Percentiles rank a stretch among this genome's conserved stretches.
Conservation (phyloP, 257 asterid genomes). For the Solanum peruvianum region DNA sequence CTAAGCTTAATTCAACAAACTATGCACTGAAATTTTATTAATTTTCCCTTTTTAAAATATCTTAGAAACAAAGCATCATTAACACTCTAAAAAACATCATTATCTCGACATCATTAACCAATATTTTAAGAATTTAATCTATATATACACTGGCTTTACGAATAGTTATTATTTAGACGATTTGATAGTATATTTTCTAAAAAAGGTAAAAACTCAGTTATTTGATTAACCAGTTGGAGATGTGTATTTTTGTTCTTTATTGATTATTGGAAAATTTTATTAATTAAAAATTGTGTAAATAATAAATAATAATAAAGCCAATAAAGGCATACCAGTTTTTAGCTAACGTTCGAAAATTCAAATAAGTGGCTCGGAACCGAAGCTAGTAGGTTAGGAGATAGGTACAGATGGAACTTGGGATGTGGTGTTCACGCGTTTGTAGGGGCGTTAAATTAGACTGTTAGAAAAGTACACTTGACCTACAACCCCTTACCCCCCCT, state of each 20-base stretch:
- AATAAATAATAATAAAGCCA: background rate
- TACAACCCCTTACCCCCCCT: background rate
- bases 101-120: background rate
- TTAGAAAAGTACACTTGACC: background rate
- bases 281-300: background rate
- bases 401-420: background rate
- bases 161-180: background rate
- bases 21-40: background rate
- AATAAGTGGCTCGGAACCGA: slow-evolving; percentile 50
- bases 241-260: background rate
- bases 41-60: background rate
- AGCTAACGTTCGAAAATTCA: slow-evolving; percentile 71
- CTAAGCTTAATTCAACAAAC: background rate
- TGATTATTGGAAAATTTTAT: background rate
- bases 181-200: background rate
- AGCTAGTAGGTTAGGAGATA: slow-evolving; percentile 24
- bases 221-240: background rate
- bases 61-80: background rate
- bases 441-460: background rate
- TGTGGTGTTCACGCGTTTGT: background rate
- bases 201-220: background rate
- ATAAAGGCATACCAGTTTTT: background rate
- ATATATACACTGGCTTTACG: background rate
- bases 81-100: background rate
- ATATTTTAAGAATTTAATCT: background rate